A percentile compares a stretch with the other conserved stretches of the same genome.
phyloP scores from a whole-genome alignment of 2,329 filamentous ascomycete species.

The Phyllosticta ampelicida region DNA sequence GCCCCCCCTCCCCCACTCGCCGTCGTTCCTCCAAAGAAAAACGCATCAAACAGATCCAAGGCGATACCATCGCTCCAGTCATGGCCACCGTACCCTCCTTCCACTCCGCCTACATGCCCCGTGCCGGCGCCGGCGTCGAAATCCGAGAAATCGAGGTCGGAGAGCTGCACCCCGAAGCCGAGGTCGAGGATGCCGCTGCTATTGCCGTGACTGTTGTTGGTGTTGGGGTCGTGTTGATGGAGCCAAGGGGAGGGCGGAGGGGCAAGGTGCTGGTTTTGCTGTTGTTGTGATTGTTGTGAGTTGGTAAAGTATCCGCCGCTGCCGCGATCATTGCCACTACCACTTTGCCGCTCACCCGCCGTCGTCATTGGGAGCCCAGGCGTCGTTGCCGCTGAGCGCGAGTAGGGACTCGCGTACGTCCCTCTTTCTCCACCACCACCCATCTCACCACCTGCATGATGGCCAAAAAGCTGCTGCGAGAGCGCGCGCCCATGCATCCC shows the following conservation, averaged over 20 bases:
- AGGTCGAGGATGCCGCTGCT: slow-evolving; percentile 46
- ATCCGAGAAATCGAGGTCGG: not conserved
- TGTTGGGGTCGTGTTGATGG: slow-evolving; percentile 17
- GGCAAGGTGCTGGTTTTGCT: slow-evolving; percentile 31
- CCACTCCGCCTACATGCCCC: not conserved
- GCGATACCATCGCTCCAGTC: slow-evolving; percentile 41
- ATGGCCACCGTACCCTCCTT: slow-evolving; percentile 36
- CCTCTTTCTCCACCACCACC: no score
- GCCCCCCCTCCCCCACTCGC: not conserved
- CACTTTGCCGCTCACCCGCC: slow-evolving; percentile 18
- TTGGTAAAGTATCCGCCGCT: not conserved
- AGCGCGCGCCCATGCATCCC: not conserved
- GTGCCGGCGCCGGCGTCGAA: not conserved
- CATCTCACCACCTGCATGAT: slow-evolving; percentile 13
- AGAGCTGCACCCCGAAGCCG: slow-evolving; percentile 39
- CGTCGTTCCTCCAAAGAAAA: slow-evolving; percentile 49
- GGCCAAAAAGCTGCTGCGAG: not conserved
- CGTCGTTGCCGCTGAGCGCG: slow-evolving; percentile 18
- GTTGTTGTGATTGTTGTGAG: slow-evolving; percentile 4
- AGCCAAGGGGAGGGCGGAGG: slow-evolving; percentile 29
- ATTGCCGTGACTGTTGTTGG: slow-evolving; percentile 1
- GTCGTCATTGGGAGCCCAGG: slow-evolving; percentile 10
- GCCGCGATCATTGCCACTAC: slow-evolving; percentile 11
- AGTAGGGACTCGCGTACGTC: not conserved
- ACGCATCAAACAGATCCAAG: slow-evolving; percentile 53